These are phyloP conservation scores for Chaetoceros muelleri DNA, from an alignment of 108 stramenopile species.

Conservation along the genomic window DNA sequence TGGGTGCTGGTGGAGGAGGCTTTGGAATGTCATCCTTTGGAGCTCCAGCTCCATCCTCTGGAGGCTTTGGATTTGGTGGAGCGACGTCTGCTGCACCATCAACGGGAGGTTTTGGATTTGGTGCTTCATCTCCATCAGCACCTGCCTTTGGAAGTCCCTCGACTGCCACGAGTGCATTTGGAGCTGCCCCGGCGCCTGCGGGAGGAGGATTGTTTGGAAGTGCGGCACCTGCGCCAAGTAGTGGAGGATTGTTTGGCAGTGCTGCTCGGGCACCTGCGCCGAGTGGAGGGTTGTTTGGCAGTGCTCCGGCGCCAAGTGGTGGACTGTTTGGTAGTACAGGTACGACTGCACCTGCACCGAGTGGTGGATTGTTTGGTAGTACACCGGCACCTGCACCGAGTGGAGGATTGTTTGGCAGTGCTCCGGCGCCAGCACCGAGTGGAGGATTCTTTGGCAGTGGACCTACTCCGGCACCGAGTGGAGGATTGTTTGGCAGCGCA, in stretches of 20 bases:
- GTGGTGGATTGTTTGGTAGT: constrained; percentile 57
- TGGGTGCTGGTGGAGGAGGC: constrained; percentile 12
- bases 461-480: constrained; percentile 42
- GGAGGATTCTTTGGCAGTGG: constrained; percentile 9
- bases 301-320: constrained; percentile 33
- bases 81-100: constrained; percentile 25
- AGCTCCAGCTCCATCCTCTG: constrained; percentile 34
- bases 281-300: constrained; percentile 32
- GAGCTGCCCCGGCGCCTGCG: constrained; percentile 36
- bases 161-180: constrained; percentile 52
- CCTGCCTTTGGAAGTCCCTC: constrained; percentile 9
- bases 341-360: constrained; percentile 20
- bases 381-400: constrained; percentile 46
- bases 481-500: constrained; percentile 41
- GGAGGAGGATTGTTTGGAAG: constrained; percentile 45
- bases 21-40: constrained; percentile 33
- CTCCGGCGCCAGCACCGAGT: constrained; percentile 25
- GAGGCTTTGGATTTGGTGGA: constrained; percentile 29
- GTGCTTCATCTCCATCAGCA: constrained; percentile 32
- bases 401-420: constrained; percentile 39
- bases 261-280: constrained; percentile 28
- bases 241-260: constrained; percentile 34
- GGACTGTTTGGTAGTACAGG: constrained; percentile 58
- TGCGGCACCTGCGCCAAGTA: constrained; percentile 28
- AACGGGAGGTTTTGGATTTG: constrained; percentile 57